phyloP scores from a whole-genome alignment of 225 moss, liverwort and hornwort species.

The Lunularia cruciata region DNA sequence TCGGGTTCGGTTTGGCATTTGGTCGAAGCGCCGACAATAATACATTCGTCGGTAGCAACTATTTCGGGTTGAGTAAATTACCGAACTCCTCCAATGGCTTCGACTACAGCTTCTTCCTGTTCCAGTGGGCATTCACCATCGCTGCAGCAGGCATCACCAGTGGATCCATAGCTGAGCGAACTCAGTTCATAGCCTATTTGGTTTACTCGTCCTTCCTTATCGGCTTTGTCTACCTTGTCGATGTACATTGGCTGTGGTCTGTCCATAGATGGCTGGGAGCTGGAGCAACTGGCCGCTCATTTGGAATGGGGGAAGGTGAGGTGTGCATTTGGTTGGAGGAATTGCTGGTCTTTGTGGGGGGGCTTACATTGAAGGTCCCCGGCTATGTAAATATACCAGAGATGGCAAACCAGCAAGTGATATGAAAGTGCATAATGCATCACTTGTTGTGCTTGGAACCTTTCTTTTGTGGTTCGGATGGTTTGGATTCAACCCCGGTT shows the following conservation, averaged over 20 bases:
- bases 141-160: slow-evolving; percentile 75
- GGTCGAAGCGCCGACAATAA: slow-evolving; percentile 43
- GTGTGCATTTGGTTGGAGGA: slow-evolving; percentile 82
- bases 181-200: slow-evolving; percentile 69
- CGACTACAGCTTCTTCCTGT: slow-evolving; percentile 71
- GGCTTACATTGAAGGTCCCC: slow-evolving; percentile 64
- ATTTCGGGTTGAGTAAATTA: slow-evolving; percentile 42
- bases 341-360: slow-evolving; percentile 71
- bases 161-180: slow-evolving; percentile 70
- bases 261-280: slow-evolving; percentile 56
- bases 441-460: slow-evolving; percentile 67
- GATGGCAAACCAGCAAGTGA: slow-evolving; percentile 31
- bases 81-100: slow-evolving; percentile 21
- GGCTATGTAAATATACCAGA: slow-evolving; percentile 65
- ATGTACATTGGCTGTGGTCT: slow-evolving; percentile 69
- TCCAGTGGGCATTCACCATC: slow-evolving; percentile 79
- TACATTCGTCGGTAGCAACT: slow-evolving; percentile 63
- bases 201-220: slow-evolving; percentile 67
- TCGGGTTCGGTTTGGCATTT: slow-evolving; percentile 76
- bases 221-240: slow-evolving; percentile 72
- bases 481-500: slow-evolving; percentile 81
- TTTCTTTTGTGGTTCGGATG: slow-evolving; percentile 82
- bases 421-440: slow-evolving; percentile 63
- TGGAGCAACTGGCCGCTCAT: slow-evolving; percentile 22
- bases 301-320: slow-evolving; percentile 67